Base-by-base conservation (phyloP, 2,329 filamentous ascomycete species). In the Neocucurbitaria cava region DNA sequence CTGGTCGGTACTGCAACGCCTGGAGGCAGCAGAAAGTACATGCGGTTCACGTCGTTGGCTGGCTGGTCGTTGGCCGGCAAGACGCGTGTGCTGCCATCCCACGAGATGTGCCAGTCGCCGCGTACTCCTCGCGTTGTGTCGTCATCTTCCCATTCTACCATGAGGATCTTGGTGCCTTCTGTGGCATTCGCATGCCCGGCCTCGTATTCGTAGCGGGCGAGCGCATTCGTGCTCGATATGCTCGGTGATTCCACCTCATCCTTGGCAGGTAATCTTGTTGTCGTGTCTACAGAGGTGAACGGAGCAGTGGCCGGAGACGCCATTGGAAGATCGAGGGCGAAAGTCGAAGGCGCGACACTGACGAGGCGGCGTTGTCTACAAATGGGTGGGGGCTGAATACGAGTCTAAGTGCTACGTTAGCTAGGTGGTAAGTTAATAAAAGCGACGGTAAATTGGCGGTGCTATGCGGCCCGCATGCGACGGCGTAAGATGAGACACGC, bases 201-300 rank as follows among this genome's bases (percentile, higher is more conserved):
- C 76, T 93, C 89, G 71, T 96, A 96, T 74, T 96, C 92, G 76
- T 96, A 96, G 54, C 92, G 88, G 41, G 91, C 89, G 41, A 92
- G 81, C n/a, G 88, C 88, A 52, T 83, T 84, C 42, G 69, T 81
- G 69, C 71, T 78, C 47, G 79, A 81, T 52, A 81, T 74, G 60
- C 77, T 78, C 26, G 80, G 80, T 28, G 78, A 80, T 64, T 82
- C 75, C 51, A 78, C 74, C 56, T 78, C 72, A 59, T 77, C 76
- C 53, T 72, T 70, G 54, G 54, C 58, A 40, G 67, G 65, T 50
- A 54, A 65, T 24, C 61, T 64, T 31, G 61, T 56, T 31, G 69
- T 71, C 26, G 78, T 79, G 66, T 80, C 77, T 53, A 79, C 75
- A 18, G 77, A 73, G 57, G 77, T 63, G 61, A 79, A 79, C 20